Percentiles rank a stretch among this genome's conserved stretches.
phyloP scores from a whole-genome alignment of 1,139 yeast species.

The Taiozyma sp. region DNA sequence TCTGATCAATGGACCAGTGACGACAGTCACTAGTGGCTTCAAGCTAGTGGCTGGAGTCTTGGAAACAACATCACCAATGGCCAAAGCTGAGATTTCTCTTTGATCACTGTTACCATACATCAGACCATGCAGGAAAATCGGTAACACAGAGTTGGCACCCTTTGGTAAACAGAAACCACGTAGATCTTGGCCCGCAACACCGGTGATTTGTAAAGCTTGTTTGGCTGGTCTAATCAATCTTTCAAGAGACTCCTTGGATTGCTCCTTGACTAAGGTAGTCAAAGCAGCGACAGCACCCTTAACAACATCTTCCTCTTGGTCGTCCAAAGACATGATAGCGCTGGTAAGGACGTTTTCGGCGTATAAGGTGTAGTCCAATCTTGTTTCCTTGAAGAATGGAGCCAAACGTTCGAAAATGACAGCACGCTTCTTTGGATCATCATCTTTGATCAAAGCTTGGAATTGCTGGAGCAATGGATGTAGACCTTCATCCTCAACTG shows the following conservation, averaged over 20 bases:
- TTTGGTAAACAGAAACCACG: slow-evolving; percentile 74
- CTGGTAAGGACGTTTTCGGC: slow-evolving; percentile 71
- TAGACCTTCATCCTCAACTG: slow-evolving; percentile 76
- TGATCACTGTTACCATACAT: slow-evolving; percentile 89
- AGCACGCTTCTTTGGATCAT: slow-evolving; percentile 62
- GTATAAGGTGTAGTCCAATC: slow-evolving; percentile 69
- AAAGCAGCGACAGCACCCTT: slow-evolving; percentile 67
- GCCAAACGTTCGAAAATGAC: slow-evolving; percentile 69
- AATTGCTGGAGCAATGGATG: slow-evolving; percentile 85
- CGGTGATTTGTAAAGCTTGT: slow-evolving; percentile 66
- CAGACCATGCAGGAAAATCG: slow-evolving; percentile 90
- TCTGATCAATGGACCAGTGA: slow-evolving; percentile 97
- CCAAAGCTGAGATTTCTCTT: slow-evolving; percentile 82
- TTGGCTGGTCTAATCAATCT: slow-evolving; percentile 73
- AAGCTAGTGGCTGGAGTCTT: slow-evolving; percentile 80
- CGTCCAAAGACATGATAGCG: slow-evolving; percentile 72
- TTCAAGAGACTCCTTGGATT: slow-evolving; percentile 73
- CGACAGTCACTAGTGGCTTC: slow-evolving; percentile 85
- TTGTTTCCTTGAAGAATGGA: slow-evolving; percentile 60
- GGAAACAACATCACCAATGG: slow-evolving; percentile 82
- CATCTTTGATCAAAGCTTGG: slow-evolving; percentile 71
- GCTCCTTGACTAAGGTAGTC: slow-evolving; percentile 60
- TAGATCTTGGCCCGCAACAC: slow-evolving; percentile 58
- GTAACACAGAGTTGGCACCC: slow-evolving; percentile 86
- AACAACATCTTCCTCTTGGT: slow-evolving; percentile 60